Conservation (phyloP, 2,329 filamentous ascomycete genomes). For the Fusarium sp. region DNA sequence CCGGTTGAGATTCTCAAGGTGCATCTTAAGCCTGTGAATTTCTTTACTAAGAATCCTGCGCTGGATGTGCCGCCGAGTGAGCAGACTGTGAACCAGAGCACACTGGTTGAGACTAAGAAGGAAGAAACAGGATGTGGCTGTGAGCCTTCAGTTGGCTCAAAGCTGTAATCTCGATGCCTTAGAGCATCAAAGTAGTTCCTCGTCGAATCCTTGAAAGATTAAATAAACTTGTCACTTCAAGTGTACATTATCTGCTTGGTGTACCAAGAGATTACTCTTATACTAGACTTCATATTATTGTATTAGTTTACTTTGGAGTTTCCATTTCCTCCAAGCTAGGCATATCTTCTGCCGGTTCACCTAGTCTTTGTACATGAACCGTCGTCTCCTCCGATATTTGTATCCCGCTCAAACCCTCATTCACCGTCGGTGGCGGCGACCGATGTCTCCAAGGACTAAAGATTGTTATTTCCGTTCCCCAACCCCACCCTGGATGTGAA, state of each 20-base stretch:
- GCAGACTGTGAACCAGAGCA: constrained; percentile 36
- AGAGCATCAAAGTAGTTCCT: neutral
- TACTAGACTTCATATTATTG: neutral
- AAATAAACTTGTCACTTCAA: rapidly evolving
- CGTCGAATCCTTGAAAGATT: rapidly evolving
- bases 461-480: constrained; percentile 22
- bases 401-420: constrained; percentile 11
- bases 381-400: constrained; percentile 26
- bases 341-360: neutral
- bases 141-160: constrained; percentile 7
- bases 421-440: neutral
- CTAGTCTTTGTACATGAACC: constrained; percentile 12
- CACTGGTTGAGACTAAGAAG: constrained; percentile 16
- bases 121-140: constrained; percentile 6
- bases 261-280: neutral
- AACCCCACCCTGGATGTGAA: constrained; percentile 24
- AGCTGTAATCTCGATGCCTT: neutral
- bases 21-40: constrained; percentile 56
- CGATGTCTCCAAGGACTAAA: constrained; percentile 18
- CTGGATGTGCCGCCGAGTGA: constrained; percentile 56
- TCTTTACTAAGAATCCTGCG: constrained; percentile 61
- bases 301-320: constrained; percentile 9
- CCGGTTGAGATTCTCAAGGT: constrained; percentile 38
- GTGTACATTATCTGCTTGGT: neutral
- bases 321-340: neutral